These are phyloP conservation scores for Ophiostoma pallidulum DNA, from an alignment of 2,329 filamentous ascomycete species.

Conservation along the genomic window DNA sequence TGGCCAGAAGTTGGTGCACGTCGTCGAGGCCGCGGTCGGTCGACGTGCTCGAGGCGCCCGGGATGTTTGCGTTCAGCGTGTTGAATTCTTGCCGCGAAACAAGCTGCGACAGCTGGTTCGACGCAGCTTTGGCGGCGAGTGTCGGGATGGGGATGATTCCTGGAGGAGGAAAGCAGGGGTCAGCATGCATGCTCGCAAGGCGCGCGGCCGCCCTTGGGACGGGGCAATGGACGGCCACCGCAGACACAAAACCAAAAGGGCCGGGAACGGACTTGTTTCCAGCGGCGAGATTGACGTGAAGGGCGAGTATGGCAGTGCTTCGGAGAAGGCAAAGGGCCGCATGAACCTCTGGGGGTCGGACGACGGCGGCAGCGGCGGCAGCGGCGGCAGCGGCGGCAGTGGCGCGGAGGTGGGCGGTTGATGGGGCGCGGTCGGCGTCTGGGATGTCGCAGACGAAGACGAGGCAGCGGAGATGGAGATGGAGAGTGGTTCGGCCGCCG, in stretches of 20 bases:
- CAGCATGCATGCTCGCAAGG: background rate
- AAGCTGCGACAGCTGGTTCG: slow-evolving; percentile 39
- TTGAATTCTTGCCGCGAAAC: slow-evolving; percentile 50
- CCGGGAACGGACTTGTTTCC: slow-evolving; percentile 56
- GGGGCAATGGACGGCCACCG: slow-evolving; percentile 8
- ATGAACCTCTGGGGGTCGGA: slow-evolving; percentile 18
- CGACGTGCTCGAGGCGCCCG: slow-evolving; percentile 15
- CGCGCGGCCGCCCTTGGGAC: background rate
- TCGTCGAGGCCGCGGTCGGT: slow-evolving; percentile 60
- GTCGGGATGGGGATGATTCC: slow-evolving; percentile 58
- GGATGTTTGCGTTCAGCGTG: slow-evolving; percentile 61
- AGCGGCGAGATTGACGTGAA: slow-evolving; percentile 74
- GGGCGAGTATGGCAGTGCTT: slow-evolving; percentile 74
- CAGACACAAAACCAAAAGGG: slow-evolving; percentile 8
- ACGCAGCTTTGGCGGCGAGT: slow-evolving; percentile 46
- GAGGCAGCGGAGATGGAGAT: slow-evolving; percentile 11
- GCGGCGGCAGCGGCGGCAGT: slow-evolving; percentile 1
- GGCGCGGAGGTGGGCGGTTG: too few relatives aligned
- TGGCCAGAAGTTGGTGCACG: slow-evolving; percentile 59
- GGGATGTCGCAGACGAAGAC: slow-evolving; percentile 4
- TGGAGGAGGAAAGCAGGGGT: slow-evolving; percentile 22
- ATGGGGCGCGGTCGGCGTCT: slow-evolving; percentile 2
- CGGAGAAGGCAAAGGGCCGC: slow-evolving; percentile 54
- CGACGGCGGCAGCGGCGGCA: slow-evolving; percentile 10
- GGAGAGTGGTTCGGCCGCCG: slow-evolving; percentile 9